Base-by-base conservation (phyloP, 164 flowering plant species). In the Vitis riparia region DNA sequence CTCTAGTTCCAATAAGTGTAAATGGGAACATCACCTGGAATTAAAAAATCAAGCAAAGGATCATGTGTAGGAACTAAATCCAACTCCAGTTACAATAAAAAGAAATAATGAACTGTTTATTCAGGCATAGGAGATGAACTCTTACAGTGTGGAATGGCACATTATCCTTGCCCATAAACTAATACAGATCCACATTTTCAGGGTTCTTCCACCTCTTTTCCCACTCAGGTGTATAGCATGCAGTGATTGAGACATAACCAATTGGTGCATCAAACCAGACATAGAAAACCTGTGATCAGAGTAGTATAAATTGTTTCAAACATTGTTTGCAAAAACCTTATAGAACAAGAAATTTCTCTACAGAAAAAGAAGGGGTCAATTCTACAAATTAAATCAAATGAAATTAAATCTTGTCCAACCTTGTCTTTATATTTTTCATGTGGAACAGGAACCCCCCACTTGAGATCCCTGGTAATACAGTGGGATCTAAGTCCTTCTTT, bases 161-260 rank as follows among this genome's bases (percentile, higher is more conserved):
- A 84, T 95, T 93, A 75, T 95, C 99, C 79, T 95, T 95, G 69
- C 99, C 99, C 99, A 95, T 93, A 73, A 95, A 95, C 77, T 95
- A 98, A 82, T 78, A 95, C 9, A 95, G 82, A 81, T 93, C 98
- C 73, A 93, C 97, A 71, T 95, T 82, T 32, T 91, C 90, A 58
- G 99, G 98, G 76, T 92, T 84, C 79, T 92, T 95, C 99, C 99
- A 95, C 99, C 99, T 93, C 74, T 92, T 87, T 81, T 93, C 97
- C 98, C 99, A 95, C 10, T 93, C 96, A 67, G 85, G 37, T 14
- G 97, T 91, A 74, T 91, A 88, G 79, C 97, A 87, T 29, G 90
- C 51, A 53, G 99, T 92, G 65, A 95, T 95, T 44, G 99, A 92
- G 57, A 95, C 79, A 69, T 95, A 95, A 49, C 99, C 99, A 75